Percentiles rank a stretch among this genome's conserved stretches.
Evolutionary conservation across 371 early-diverging fungal species (phyloP).

Genomic region (Rhizopus microsporus): DNA sequence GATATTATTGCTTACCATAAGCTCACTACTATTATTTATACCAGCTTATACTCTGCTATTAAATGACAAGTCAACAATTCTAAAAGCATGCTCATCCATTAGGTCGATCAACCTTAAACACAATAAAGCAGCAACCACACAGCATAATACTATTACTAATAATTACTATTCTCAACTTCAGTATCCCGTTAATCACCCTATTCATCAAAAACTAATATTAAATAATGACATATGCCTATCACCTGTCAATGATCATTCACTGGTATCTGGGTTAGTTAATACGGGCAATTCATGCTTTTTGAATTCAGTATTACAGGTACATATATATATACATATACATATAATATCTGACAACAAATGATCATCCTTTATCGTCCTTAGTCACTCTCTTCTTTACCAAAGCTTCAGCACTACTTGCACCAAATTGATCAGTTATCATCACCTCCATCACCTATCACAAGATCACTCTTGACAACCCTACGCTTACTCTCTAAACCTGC

Average conservation of each 20-base stretch:
- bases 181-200: neutral
- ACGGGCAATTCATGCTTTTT: constrained; percentile 94
- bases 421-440: constrained; percentile 11
- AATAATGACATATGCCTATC: neutral
- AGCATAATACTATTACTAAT: constrained; percentile 12
- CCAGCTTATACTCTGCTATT: too few relatives aligned
- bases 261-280: constrained; percentile 76
- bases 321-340: neutral
- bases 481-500: constrained; percentile 29
- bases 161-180: neutral
- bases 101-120: neutral
- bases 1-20: too few relatives aligned
- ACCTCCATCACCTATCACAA: constrained; percentile 30
- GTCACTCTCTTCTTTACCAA: constrained; percentile 52
- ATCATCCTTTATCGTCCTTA: constrained; percentile 1
- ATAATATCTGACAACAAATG: neutral
- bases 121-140: constrained; percentile 4
- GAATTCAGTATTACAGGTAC: constrained; percentile 89
- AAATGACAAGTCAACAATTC: too few relatives aligned
- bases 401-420: constrained; percentile 36
- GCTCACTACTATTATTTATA: too few relatives aligned
- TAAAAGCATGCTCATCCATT: too few relatives aligned
- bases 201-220: too few relatives aligned
- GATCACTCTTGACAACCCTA: constrained; percentile 37
- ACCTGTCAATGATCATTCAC: neutral